phyloP scores from a whole-genome alignment of 73 alveolate genomes.

The Urostyla sp. region DNA sequence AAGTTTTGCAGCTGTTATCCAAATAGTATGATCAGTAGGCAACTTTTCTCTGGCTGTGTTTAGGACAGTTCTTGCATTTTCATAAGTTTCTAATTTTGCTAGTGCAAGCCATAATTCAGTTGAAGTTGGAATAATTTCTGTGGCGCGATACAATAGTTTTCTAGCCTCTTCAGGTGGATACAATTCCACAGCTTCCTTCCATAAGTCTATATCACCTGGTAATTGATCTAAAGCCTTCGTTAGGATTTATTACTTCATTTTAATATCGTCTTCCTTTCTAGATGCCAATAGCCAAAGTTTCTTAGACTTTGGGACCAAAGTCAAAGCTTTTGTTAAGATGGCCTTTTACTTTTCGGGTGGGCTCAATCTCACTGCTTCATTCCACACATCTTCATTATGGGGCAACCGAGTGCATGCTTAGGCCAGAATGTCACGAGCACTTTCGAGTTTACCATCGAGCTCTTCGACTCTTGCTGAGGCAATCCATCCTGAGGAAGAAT shows the following conservation, averaged over 20 bases:
- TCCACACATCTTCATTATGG: conserved; percentile 96
- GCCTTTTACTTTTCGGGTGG: conserved; percentile 88
- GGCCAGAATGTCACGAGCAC: conserved; percentile 89
- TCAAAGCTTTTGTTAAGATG: conserved; percentile 84
- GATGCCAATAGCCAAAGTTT: conserved; percentile 93
- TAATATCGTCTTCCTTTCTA: conserved; percentile 75
- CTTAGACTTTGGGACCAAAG: conserved; percentile 82
- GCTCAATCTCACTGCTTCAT: conserved; percentile 91
- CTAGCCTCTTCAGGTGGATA: conserved; percentile 86
- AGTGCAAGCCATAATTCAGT: conserved; percentile 95
- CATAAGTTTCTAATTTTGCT: conserved; percentile 91
- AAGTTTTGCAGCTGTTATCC: conserved; percentile 90
- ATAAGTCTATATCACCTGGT: conserved; percentile 85
- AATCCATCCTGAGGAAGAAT: conserved; percentile 94
- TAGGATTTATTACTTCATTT: conserved; percentile 78
- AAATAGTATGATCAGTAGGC: conserved; percentile 90
- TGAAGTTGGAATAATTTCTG: conserved; percentile 91
- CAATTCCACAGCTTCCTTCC: conserved; percentile 91
- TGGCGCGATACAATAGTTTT: conserved; percentile 87
- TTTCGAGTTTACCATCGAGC: conserved; percentile 88
- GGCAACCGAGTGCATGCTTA: conserved; percentile 88
- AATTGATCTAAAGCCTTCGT: conserved; percentile 85
- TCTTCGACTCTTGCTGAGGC: conserved; percentile 97
- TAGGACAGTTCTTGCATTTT: conserved; percentile 89
- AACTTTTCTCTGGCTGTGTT: conserved; percentile 90